These are phyloP conservation scores for Gaeumannomyces sp. DNA, from an alignment of 2,329 filamentous ascomycete genomes.

Conservation along the genomic window DNA sequence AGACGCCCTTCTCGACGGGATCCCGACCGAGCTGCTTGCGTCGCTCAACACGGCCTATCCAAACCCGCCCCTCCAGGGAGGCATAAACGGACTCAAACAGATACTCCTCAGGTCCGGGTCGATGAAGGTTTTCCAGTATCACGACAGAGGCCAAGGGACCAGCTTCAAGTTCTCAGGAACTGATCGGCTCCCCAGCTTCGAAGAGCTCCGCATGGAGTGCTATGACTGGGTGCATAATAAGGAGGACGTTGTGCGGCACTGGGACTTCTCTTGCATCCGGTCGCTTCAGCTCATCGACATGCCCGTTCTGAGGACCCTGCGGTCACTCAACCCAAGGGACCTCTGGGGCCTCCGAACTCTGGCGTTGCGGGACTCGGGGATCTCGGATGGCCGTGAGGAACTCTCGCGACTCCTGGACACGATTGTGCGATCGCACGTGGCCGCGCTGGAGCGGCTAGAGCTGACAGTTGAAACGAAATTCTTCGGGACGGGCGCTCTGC, in stretches of 20 bases:
- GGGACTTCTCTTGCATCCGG: slow-evolving; percentile 39
- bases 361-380: slow-evolving; percentile 38
- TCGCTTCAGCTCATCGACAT: slow-evolving; percentile 36
- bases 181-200: slow-evolving; percentile 38
- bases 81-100: slow-evolving; percentile 34
- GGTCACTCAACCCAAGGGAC: slow-evolving; percentile 31
- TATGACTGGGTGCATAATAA: slow-evolving; percentile 43
- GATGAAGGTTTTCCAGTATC: slow-evolving; percentile 35
- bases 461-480: slow-evolving; percentile 35
- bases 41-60: slow-evolving; percentile 35
- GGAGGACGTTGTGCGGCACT: slow-evolving; percentile 33
- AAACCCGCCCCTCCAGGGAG: slow-evolving; percentile 33
- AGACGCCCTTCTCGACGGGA: slow-evolving; percentile 30
- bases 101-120: slow-evolving; percentile 31
- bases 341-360: slow-evolving; percentile 32
- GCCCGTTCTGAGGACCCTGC: slow-evolving; percentile 38
- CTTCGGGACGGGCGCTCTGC: slow-evolving; percentile 35
- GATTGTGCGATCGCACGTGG: slow-evolving; percentile 32
- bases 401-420: slow-evolving; percentile 32
- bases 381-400: slow-evolving; percentile 30
- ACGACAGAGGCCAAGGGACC: slow-evolving; percentile 38
- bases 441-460: slow-evolving; percentile 30
- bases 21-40: slow-evolving; percentile 31
- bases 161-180: slow-evolving; percentile 32
- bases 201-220: slow-evolving; percentile 34